Percentiles rank a stretch among this genome's conserved stretches.
phyloP scores from a whole-genome alignment of 2,329 filamentous ascomycete genomes.

The Fusarium marasasianum region DNA sequence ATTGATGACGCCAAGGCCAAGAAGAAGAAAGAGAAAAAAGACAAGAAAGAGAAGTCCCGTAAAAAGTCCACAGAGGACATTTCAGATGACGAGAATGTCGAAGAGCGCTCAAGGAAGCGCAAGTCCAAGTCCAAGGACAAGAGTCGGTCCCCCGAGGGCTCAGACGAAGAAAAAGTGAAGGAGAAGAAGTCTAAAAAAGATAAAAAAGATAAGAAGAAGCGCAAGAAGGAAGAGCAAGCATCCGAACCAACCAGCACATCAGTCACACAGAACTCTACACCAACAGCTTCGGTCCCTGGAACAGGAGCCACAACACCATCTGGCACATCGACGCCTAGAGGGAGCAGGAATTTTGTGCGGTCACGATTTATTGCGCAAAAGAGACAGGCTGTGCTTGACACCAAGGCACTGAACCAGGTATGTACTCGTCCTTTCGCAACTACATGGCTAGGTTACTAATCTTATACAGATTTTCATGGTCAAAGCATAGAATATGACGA shows the following conservation, averaged over 20 bases:
- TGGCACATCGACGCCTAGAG: conserved; percentile 57
- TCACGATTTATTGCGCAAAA: conserved; percentile 90
- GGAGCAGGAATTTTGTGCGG: conserved; percentile 76
- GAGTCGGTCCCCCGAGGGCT: conserved; percentile 40
- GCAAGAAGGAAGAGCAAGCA: conserved; percentile 54
- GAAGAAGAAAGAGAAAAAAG: conserved; percentile 51
- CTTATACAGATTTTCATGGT: conserved; percentile 74
- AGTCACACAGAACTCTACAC: conserved; percentile 29
- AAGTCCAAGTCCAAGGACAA: conserved; percentile 47
- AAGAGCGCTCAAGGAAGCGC: conserved; percentile 47
- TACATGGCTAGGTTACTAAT: conserved; percentile 5
- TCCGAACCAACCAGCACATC: conserved; percentile 29
- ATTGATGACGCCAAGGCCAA: conserved; percentile 33
- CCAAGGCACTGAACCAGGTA: conserved; percentile 87
- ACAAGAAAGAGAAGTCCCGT: conserved; percentile 53
- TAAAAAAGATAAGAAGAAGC: conserved; percentile 59
- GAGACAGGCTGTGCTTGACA: conserved; percentile 81
- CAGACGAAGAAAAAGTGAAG: conserved; percentile 42
- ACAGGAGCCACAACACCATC: conserved; percentile 53
- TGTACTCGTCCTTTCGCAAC: conserved; percentile 32
- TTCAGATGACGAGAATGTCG: conserved; percentile 37
- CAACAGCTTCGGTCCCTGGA: conserved; percentile 47
- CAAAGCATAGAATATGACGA: conserved; percentile 52
- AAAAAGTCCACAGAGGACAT: conserved; percentile 33
- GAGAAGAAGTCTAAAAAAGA: conserved; percentile 53